These are phyloP conservation scores for Aspergillus cavernicola DNA, from an alignment of 495 filamentous ascomycete genomes.

Conservation along the genomic window DNA sequence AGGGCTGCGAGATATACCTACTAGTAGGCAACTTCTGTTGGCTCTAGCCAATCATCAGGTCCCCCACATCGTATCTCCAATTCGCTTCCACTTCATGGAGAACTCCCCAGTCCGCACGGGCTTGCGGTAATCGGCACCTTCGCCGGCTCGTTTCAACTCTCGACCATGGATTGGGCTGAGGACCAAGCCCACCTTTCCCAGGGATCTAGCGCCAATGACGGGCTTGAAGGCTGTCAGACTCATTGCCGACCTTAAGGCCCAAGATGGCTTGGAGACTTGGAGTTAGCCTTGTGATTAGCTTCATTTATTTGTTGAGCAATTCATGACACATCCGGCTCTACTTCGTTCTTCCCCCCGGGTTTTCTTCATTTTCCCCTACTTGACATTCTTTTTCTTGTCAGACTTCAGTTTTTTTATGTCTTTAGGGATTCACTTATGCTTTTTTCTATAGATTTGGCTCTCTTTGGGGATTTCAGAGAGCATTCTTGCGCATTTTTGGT, in stretches of 20 bases:
- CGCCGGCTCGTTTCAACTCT: background rate
- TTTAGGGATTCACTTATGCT: background rate
- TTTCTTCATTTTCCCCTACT: background rate
- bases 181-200: background rate
- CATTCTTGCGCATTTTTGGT: background rate
- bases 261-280: slow-evolving; percentile 1
- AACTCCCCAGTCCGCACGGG: background rate
- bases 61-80: background rate
- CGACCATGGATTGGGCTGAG: background rate
- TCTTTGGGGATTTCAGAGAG: background rate
- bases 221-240: background rate
- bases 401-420: background rate
- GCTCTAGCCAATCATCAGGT: too few species aligned
- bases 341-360: background rate
- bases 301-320: slow-evolving; percentile 3
- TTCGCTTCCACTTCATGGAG: background rate
- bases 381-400: background rate
- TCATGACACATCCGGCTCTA: slow-evolving; percentile 16
- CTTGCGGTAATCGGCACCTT: background rate
- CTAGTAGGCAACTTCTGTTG: too few species aligned
- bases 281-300: slow-evolving; percentile 6
- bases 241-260: slow-evolving; percentile 8
- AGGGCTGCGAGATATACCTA: too few species aligned
- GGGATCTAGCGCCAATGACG: slow-evolving; percentile 1
- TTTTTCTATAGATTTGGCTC: background rate